Conservation (phyloP, 2,329 filamentous ascomycete species). For the Paracorniculantispora psalliotae region DNA sequence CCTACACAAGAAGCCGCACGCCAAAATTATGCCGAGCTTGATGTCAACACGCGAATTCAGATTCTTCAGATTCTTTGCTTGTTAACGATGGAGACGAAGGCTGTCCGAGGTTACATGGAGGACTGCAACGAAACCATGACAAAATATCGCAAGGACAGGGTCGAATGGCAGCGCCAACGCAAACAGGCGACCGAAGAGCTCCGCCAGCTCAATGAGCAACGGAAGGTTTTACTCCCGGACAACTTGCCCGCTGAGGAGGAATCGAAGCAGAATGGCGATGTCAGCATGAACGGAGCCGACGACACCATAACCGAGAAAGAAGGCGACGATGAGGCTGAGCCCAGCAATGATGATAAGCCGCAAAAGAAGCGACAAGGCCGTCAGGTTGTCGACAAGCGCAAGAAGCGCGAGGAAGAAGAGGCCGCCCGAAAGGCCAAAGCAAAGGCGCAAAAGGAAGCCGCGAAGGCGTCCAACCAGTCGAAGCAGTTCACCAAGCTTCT, state of each 20-base stretch:
- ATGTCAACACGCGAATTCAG: constrained; percentile 77
- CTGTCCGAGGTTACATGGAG: constrained; percentile 82
- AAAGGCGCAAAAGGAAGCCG: constrained; percentile 63
- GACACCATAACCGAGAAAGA: constrained; percentile 52
- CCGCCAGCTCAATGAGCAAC: constrained; percentile 64
- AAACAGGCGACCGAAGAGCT: constrained; percentile 66
- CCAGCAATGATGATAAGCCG: constrained; percentile 64
- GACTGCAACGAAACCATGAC: constrained; percentile 94
- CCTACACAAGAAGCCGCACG: constrained; percentile 70
- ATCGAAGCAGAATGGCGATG: constrained; percentile 47
- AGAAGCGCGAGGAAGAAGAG: constrained; percentile 73
- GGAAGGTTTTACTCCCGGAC: constrained; percentile 68
- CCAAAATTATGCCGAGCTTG: constrained; percentile 66
- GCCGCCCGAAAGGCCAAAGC: constrained; percentile 69
- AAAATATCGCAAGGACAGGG: constrained; percentile 88
- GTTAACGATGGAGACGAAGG: constrained; percentile 79
- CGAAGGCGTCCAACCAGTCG: constrained; percentile 62
- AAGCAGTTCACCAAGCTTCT: constrained; percentile 85
- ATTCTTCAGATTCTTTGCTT: constrained; percentile 82
- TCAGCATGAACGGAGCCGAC: constrained; percentile 59
- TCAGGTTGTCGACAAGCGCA: constrained; percentile 57
- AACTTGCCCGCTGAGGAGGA: constrained; percentile 60
- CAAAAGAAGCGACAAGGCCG: constrained; percentile 54
- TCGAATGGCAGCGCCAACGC: constrained; percentile 79
- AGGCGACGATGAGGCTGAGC: constrained; percentile 50